phyloP scores from a whole-genome alignment of 495 filamentous ascomycete species.

The Penicillium paxilli region DNA sequence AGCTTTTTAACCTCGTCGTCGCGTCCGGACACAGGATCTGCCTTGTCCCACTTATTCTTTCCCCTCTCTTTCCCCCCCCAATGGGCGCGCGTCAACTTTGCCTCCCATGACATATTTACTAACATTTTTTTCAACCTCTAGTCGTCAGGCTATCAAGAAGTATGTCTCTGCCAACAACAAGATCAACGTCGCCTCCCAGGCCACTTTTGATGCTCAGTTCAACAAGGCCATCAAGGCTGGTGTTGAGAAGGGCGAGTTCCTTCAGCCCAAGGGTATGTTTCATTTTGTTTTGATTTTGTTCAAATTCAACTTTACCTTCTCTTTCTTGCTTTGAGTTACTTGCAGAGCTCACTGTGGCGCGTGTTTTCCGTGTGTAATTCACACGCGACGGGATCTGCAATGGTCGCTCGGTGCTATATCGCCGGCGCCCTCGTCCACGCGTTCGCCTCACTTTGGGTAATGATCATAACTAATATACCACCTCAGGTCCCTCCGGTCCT shows the following conservation, averaged over 20 bases:
- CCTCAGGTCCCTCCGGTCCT: slow-evolving; percentile 79
- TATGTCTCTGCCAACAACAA: slow-evolving; percentile 97
- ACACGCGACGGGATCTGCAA: neutral
- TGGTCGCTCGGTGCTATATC: neutral
- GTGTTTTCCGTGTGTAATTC: no score
- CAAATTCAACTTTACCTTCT: neutral
- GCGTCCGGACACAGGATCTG: neutral
- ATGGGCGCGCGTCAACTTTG: slow-evolving; percentile 3
- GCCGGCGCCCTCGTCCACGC: no score
- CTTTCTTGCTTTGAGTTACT: slow-evolving; percentile 8
- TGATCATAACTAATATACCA: slow-evolving; percentile 40
- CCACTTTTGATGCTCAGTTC: slow-evolving; percentile 86
- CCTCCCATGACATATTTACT: slow-evolving; percentile 5
- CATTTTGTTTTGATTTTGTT: neutral
- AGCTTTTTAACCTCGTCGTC: slow-evolving; percentile 14
- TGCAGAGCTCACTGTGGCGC: no score
- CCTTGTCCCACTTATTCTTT: no score
- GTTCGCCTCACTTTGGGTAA: neutral
- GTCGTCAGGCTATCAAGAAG: slow-evolving; percentile 96
- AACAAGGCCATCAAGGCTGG: slow-evolving; percentile 89
- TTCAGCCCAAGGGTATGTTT: slow-evolving; percentile 89
- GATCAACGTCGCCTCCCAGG: slow-evolving; percentile 63
- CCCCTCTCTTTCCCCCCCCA: neutral
- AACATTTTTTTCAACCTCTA: slow-evolving; percentile 36
- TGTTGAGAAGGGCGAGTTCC: slow-evolving; percentile 86